These are phyloP conservation scores for Chionographis japonica DNA, from an alignment of 106 monocot genomes.

Conservation along the genomic window DNA sequence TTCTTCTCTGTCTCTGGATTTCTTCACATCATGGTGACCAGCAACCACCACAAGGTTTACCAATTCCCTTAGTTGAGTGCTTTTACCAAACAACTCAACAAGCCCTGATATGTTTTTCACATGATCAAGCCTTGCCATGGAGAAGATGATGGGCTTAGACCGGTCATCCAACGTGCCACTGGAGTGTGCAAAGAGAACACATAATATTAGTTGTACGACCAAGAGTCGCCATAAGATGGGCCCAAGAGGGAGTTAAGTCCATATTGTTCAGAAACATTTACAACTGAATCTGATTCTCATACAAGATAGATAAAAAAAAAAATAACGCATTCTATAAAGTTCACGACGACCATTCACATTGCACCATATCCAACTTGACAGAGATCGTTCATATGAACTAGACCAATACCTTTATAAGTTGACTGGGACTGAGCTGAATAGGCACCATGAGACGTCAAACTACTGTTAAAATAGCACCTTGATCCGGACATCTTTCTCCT, in stretches of 20 bases:
- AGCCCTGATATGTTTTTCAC: slow-evolving; percentile 95
- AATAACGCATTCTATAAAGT: too few species aligned
- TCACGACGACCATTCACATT: too few species aligned
- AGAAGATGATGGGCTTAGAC: slow-evolving; percentile 92
- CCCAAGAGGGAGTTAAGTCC: background rate
- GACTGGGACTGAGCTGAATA: too few species aligned
- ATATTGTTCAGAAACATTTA: too few species aligned
- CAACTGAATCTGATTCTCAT: too few species aligned
- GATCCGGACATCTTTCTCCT: too few species aligned
- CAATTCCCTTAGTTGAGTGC: slow-evolving; percentile 48
- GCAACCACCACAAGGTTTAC: slow-evolving; percentile 88
- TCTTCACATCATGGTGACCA: slow-evolving; percentile 69
- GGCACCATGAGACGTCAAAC: too few species aligned
- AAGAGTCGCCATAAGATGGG: background rate
- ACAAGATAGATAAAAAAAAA: too few species aligned
- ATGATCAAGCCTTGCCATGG: slow-evolving; percentile 92
- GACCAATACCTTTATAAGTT: too few species aligned
- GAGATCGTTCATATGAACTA: too few species aligned
- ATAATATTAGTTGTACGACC: background rate
- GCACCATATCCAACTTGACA: too few species aligned
- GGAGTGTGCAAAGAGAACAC: slow-evolving; percentile 9
- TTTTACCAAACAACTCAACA: slow-evolving; percentile 62
- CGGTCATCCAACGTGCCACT: slow-evolving; percentile 78
- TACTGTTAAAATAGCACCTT: too few species aligned
- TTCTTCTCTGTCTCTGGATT: slow-evolving; percentile 85